Evolutionary conservation across 306 rosid genomes (phyloP), one percentile per base, ranked within the genome.

Genomic region (Vachellia collinsii): DNA sequence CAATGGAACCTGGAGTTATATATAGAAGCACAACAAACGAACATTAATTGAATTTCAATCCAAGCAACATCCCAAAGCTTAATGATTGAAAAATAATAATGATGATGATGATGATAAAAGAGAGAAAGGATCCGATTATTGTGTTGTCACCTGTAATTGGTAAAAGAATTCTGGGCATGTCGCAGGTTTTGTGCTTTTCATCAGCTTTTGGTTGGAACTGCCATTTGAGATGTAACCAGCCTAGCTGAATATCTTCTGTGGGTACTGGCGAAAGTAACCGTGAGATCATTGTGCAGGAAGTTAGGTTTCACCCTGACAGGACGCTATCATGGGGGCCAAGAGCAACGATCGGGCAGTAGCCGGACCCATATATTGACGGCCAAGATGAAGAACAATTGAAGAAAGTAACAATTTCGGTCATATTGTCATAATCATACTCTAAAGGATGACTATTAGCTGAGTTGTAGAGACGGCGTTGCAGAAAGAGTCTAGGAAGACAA

Each of bases 211-310:
- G n/a, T 50, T 50, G 53, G 17, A 5, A 4, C 54, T 0, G 6
- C 54, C 17, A 48, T 48, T 4, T 12, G 54, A 48, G 19, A 0
- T 1, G 0, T 4, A 48, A 1, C 1, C 0, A 0, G 7, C 5
- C 14, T 0, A 0, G 0, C 53, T 14, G 54, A 48, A 48, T 19
- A 5, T 14, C 0, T 0, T 4, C 1, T 48, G 20, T 3, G 8
- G 56, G 20, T 4, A 50, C 16, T 5, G 9, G 20, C 0, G 56
- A 50, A 50, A 0, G 3, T 1, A 50, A 5, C n/a, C 8, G 56
- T 0, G 1, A 50, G 0, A 50, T 50, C 56, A 4, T 50, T n/a
- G 8, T 5, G 56, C 56, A 50, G 20, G 0, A 50, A 5, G 8
- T 16, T 0, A 50, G 20, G 20, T 51, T 0, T 3, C 41, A 38